Evolutionary conservation across 768 basidiomycete species (phyloP).

Genomic region (Pholiota molesta): DNA sequence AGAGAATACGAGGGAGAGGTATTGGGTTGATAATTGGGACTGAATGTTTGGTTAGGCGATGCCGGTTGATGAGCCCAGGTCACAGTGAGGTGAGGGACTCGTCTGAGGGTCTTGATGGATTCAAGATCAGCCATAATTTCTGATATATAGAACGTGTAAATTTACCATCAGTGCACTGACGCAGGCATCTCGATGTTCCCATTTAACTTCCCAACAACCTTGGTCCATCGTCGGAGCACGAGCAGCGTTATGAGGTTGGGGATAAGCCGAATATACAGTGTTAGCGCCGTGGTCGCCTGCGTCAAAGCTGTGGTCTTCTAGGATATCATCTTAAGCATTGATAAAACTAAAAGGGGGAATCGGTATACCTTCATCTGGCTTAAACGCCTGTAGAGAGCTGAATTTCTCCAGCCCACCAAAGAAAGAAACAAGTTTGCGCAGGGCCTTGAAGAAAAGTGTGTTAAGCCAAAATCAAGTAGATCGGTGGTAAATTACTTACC

Average conservation of each 20-base stretch:
- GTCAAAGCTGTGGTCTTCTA: background rate
- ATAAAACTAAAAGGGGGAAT: background rate
- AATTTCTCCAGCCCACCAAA: conserved; percentile 73
- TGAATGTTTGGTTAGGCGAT: conserved; percentile 13
- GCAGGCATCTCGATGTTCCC: conserved; percentile 76
- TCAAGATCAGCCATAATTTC: background rate
- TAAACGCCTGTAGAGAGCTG: conserved; percentile 28
- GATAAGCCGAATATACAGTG: conserved; percentile 26
- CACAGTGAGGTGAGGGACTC: conserved; percentile 70
- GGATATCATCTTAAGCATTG: background rate
- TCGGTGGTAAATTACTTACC: conserved; percentile 36
- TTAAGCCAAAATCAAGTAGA: background rate
- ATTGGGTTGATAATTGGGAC: conserved; percentile 13
- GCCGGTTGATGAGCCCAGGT: conserved; percentile 78
- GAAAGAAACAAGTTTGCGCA: conserved; percentile 52
- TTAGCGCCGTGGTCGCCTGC: background rate
- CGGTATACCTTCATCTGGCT: conserved; percentile 3
- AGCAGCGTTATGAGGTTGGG: conserved; percentile 58
- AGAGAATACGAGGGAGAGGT: conserved; percentile 30
- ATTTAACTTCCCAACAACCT: conserved; percentile 78
- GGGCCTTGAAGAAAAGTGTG: conserved; percentile 38
- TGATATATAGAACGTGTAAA: background rate
- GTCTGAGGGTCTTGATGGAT: conserved; percentile 59
- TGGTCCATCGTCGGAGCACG: conserved; percentile 59
- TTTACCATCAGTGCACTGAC: conserved; percentile 71